Evolutionary conservation across 257 asterid genomes (phyloP), one percentile per base, ranked within the genome.

Genomic region (Solanum sparsipilum): DNA sequence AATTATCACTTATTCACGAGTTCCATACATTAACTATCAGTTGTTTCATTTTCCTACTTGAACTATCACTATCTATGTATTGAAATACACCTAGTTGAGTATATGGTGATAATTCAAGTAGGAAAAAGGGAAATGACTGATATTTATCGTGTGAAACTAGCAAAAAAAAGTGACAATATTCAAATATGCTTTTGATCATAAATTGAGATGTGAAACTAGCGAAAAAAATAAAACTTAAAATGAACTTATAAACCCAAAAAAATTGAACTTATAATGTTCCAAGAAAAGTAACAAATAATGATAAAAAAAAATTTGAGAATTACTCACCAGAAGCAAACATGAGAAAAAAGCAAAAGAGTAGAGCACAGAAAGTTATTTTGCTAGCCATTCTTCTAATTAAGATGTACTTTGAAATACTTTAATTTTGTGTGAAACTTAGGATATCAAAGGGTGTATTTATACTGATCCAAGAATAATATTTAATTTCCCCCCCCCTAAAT

Each of bases 351-450:
- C 78, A 84, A 84, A 83, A 83, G 52, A 84, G 87, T 5, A 84
- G 2, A 38, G 58, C 78, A 63, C 34, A 60, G 0, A 84, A 12
- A 67, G 87, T 63, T n/a, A 38, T 25, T 60, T 84, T 58, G 87
- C 58, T 84, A 7, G 86, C 87, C 92, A 90, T 90, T 34, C 35
- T 63, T n/a, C 32, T n/a, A n/a, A 63, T 63, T 63, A 9, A n/a
- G 4, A 46, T 20, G 2, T 81, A 36, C 20, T 81, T 81, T 81
- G 16, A 41, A 79, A 8, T 46, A 46, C 41, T 81, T 46, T 73
- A 35, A 34, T 74, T 71, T 29, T 18, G 41, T 79, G 85, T 46
- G 68, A 81, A 81, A 46, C 7, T 8, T 1, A 46, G 68, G 67
- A 44, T 9, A 81, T 48, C 39, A 29, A 46, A 46, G 68, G 68